Percentiles rank a stretch among this genome's conserved stretches.
Conservation (phyloP, 305 asterid species). For the Solanum hybrid region DNA sequence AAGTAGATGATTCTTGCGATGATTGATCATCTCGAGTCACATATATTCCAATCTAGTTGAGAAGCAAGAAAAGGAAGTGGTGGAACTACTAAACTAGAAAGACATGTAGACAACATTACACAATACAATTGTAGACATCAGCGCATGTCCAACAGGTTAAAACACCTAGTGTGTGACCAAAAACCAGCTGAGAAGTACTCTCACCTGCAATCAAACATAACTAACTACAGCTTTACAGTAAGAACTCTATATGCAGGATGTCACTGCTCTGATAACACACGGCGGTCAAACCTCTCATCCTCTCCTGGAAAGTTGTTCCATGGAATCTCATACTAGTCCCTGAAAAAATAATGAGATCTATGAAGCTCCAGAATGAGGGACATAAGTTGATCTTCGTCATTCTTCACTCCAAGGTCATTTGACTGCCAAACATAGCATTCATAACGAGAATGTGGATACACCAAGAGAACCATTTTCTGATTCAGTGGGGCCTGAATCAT, state of each 20-base stretch:
- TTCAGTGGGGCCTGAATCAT: constrained; percentile 49
- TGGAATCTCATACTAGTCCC: not conserved
- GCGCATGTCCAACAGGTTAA: constrained; percentile 12
- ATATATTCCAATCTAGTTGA: not conserved
- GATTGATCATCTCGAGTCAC: not conserved
- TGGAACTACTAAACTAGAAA: not conserved
- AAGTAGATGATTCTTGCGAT: not conserved
- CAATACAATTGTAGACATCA: constrained; percentile 15
- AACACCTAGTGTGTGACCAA: constrained; percentile 12
- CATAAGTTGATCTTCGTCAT: not conserved
- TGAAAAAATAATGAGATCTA: not conserved
- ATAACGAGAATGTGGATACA: not conserved
- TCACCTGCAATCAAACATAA: constrained; percentile 20
- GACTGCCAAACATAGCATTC: not conserved
- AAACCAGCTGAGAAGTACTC: constrained; percentile 17
- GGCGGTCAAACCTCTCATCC: not conserved
- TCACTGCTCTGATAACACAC: not conserved
- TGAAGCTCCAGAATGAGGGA: not conserved
- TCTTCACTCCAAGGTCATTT: constrained; percentile 1
- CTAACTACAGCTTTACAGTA: constrained; percentile 28
- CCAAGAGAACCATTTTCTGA: constrained; percentile 29
- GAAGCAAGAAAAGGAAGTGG: not conserved
- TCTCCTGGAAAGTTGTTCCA: not conserved
- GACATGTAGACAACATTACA: not conserved
- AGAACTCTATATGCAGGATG: constrained; percentile 7